phyloP scores from a whole-genome alignment of 371 early-diverging fungal genomes.

The Apophysomyces ossiformis region DNA sequence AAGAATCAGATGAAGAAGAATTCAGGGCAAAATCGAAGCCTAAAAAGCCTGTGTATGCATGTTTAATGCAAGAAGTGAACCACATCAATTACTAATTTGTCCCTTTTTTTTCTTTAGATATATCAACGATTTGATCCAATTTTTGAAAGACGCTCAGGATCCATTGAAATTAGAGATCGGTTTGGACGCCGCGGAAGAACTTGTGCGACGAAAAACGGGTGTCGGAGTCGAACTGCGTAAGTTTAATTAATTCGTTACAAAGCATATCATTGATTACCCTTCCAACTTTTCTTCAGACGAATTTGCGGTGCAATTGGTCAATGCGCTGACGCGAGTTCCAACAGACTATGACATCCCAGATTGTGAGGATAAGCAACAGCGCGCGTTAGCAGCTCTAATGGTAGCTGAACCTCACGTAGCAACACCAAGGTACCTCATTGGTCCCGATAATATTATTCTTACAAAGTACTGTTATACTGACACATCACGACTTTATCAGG shows the following conservation, averaged over 20 bases:
- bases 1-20: conserved; percentile 52
- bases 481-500: background rate
- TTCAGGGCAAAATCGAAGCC: conserved; percentile 17
- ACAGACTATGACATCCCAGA: conserved; percentile 39
- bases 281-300: conserved; percentile 27
- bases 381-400: conserved; percentile 38
- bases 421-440: background rate
- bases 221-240: conserved; percentile 48
- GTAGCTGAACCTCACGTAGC: conserved; percentile 33
- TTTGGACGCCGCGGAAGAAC: conserved; percentile 39
- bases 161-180: conserved; percentile 50
- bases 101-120: conserved; percentile 31
- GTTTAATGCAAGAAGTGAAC: background rate
- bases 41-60: conserved; percentile 38
- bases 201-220: conserved; percentile 43
- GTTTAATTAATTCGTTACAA: background rate
- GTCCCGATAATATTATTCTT: background rate
- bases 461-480: background rate
- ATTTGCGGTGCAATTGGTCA: conserved; percentile 32
- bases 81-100: background rate
- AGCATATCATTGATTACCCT: background rate
- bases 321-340: conserved; percentile 36
- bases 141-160: conserved; percentile 42
- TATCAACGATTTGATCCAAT: conserved; percentile 42
- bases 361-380: conserved; percentile 26